A percentile compares a stretch with the other conserved stretches of the same genome.
These are phyloP conservation scores for Yarrowia porcina DNA, from an alignment of 805 yeast genomes.

Conservation along the genomic window DNA sequence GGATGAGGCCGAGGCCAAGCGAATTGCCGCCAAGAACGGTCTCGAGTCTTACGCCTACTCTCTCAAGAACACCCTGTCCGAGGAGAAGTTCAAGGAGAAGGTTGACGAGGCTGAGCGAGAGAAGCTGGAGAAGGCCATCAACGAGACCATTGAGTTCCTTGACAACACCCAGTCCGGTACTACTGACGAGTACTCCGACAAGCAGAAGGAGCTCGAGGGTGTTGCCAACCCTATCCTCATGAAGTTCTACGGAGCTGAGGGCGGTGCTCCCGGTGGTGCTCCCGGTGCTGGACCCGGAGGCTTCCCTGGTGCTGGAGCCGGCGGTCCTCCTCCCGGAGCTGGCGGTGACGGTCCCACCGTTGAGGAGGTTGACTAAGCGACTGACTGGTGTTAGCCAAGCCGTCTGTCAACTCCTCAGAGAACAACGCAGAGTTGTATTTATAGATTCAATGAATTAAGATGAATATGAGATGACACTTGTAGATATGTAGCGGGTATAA, in stretches of 20 bases:
- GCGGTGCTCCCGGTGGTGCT: neutral
- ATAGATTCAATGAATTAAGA: neutral
- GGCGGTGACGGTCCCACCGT: slow-evolving; percentile 3
- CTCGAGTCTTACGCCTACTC: slow-evolving; percentile 94
- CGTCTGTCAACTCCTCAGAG: too few species aligned
- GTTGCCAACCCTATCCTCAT: slow-evolving; percentile 7
- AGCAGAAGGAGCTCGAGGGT: slow-evolving; percentile 18
- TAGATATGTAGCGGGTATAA: too few species aligned
- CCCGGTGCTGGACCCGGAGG: neutral
- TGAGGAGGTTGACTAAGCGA: slow-evolving; percentile 10
- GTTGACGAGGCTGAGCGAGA: slow-evolving; percentile 7
- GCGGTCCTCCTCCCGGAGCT: slow-evolving; percentile 1
- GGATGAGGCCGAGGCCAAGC: slow-evolving; percentile 89
- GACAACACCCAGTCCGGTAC: neutral
- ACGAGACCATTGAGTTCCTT: slow-evolving; percentile 16
- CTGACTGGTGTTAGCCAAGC: too few species aligned
- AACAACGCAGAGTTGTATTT: neutral
- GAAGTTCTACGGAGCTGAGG: slow-evolving; percentile 17
- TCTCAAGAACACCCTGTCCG: slow-evolving; percentile 63
- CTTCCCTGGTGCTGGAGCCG: slow-evolving; percentile 3
- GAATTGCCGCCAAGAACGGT: slow-evolving; percentile 91
- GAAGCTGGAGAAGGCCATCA: slow-evolving; percentile 18
- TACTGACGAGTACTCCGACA: slow-evolving; percentile 16
- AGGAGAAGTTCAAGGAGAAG: slow-evolving; percentile 21
- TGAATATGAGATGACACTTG: neutral